A percentile compares a stretch with the other conserved stretches of the same genome.
Conservation (phyloP, 306 rosid species). For the Aeschynomene evenia region DNA sequence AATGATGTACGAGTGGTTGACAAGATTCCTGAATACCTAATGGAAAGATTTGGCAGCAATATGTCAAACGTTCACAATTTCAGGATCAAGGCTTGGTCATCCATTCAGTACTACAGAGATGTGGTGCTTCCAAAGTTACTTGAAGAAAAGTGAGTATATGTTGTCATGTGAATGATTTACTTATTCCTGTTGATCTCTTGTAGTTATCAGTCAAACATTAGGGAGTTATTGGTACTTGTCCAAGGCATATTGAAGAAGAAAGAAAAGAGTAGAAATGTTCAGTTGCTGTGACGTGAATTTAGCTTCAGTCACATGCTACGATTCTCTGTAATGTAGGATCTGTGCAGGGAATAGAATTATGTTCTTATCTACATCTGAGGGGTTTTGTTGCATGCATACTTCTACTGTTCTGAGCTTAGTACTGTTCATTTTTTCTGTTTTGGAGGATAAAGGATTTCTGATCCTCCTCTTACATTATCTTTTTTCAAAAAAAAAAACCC, state of each 20-base stretch:
- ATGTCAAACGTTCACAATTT: slow-evolving; percentile 92
- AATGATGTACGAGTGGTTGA: slow-evolving; percentile 84
- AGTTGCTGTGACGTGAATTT: slow-evolving; percentile 16
- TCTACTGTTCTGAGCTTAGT: background rate
- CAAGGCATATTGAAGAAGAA: slow-evolving; percentile 13
- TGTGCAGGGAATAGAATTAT: background rate
- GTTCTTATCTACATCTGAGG: background rate
- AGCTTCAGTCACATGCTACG: slow-evolving; percentile 18
- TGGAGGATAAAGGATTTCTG: background rate
- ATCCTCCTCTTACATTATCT: background rate
- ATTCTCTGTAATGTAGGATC: background rate
- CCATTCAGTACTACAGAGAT: slow-evolving; percentile 78
- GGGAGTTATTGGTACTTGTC: slow-evolving; percentile 24
- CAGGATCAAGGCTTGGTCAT: slow-evolving; percentile 93
- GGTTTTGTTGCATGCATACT: background rate
- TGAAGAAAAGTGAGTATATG: slow-evolving; percentile 80
- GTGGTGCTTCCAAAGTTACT: slow-evolving; percentile 86
- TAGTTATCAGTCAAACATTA: slow-evolving; percentile 10
- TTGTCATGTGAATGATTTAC: slow-evolving; percentile 11
- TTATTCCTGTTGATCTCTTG: slow-evolving; percentile 18
- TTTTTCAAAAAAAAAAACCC: too few relatives aligned
- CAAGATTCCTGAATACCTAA: slow-evolving; percentile 76
- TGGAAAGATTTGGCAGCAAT: slow-evolving; percentile 96
- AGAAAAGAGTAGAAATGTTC: background rate
- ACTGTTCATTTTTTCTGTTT: slow-evolving; percentile 6